These are phyloP conservation scores for Torrubiella hemipterigena DNA, from an alignment of 2,329 filamentous ascomycete species.

Conservation along the genomic window DNA sequence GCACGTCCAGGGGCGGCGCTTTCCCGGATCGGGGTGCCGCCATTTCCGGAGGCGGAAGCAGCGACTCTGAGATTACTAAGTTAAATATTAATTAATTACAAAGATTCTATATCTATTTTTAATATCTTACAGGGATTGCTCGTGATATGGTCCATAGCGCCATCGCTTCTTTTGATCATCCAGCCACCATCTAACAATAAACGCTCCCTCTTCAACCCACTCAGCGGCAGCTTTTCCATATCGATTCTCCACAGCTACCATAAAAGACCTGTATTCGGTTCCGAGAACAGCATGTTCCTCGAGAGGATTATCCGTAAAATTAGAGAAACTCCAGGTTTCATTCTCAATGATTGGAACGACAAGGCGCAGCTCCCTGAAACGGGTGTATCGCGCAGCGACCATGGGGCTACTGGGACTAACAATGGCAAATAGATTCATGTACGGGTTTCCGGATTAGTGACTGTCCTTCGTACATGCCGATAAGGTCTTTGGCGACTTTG, in stretches of 20 bases:
- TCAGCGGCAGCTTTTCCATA: neutral
- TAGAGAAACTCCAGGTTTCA: conserved; percentile 5
- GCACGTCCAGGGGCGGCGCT: no score
- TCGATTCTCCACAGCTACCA: conserved; percentile 1
- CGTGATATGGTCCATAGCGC: conserved; percentile 14
- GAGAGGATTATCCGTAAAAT: conserved; percentile 2
- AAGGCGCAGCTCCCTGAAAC: conserved; percentile 11
- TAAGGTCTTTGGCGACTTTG: conserved; percentile 14
- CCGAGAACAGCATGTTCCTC: conserved; percentile 3
- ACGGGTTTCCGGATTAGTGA: conserved; percentile 18
- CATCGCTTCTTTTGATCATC: conserved; percentile 22
- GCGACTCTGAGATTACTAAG: no score
- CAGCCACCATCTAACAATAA: conserved; percentile 20
- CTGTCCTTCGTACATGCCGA: conserved; percentile 20
- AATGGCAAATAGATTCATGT: conserved; percentile 13
- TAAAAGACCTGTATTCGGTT: conserved; percentile 4
- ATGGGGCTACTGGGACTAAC: conserved; percentile 15
- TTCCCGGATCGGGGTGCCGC: no score
- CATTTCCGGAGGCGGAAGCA: no score
- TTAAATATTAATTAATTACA: no score
- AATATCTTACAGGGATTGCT: no score
- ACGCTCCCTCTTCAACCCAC: conserved; percentile 15
- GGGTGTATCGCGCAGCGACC: conserved; percentile 11
- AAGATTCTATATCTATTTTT: no score
- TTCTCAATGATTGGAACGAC: conserved; percentile 13